A percentile compares a stretch with the other conserved stretches of the same genome.
Conservation (phyloP, 345 rosid genomes). For the Turnera subulata region DNA sequence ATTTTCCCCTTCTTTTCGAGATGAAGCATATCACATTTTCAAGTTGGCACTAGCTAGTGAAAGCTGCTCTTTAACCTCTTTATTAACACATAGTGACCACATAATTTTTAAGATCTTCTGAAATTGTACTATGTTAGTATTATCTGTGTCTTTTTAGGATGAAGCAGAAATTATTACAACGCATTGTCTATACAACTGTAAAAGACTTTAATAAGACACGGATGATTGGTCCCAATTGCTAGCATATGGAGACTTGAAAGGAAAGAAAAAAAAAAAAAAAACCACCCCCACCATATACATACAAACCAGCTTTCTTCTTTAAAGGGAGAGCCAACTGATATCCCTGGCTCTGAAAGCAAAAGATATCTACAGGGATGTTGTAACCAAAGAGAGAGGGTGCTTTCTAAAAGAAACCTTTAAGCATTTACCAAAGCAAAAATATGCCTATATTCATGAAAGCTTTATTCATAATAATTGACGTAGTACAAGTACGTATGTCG, state of each 20-base stretch:
- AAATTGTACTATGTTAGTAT: too few relatives aligned
- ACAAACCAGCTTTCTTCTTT: conserved; percentile 6
- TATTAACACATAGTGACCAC: too few relatives aligned
- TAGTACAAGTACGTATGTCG: too few relatives aligned
- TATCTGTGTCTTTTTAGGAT: neutral
- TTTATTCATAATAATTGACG: too few relatives aligned
- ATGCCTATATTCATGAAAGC: conserved; percentile 1
- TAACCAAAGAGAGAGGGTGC: conserved; percentile 15
- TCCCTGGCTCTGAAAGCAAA: conserved; percentile 18
- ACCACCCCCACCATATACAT: conserved; percentile 6
- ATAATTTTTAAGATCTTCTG: too few relatives aligned
- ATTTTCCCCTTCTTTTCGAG: too few relatives aligned
- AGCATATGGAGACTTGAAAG: neutral
- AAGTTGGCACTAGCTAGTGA: too few relatives aligned
- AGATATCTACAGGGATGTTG: conserved; percentile 8
- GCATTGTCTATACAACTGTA: neutral
- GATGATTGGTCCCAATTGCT: neutral
- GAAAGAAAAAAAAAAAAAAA: neutral
- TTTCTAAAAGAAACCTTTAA: conserved; percentile 24
- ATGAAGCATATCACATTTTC: too few relatives aligned
- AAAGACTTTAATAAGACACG: neutral
- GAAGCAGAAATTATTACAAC: neutral
- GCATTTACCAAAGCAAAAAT: conserved; percentile 1
- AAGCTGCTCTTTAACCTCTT: too few relatives aligned
- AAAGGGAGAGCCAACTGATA: conserved; percentile 18